Base-by-base conservation (phyloP, 2,329 filamentous ascomycete genomes). In the Hymenoscyphus scutula region DNA sequence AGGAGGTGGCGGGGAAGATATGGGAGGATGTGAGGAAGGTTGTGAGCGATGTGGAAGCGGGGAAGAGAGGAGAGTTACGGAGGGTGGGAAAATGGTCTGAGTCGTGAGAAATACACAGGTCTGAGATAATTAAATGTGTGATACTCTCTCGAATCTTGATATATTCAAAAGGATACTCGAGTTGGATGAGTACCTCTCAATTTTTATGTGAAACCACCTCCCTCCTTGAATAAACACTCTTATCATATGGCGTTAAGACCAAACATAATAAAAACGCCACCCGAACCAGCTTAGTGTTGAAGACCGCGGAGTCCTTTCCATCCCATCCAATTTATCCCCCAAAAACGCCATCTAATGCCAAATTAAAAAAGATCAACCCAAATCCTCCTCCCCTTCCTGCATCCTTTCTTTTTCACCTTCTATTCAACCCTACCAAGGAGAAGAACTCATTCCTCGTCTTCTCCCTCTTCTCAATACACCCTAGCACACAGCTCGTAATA, bases 391-490 rank as follows among this genome's bases (percentile, higher is more conserved):
- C 34, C 57, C 41, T 25, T 3, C 23, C n/a, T 48, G 23, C 11
- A 23, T 17, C 11, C 13, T 6, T 5, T 48, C 7, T 8, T 48
- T 19, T 62, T 68, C 58, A 82, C 67, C 75, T 74, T 68, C 78
- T 77, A 76, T 91, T 87, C 62, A 92, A 76, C 45, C 84, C 84
- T 37, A 89, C 80, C 38, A 99, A 82, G 71, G 88, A 97, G 74
- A 99, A 79, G 73, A 99, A 99, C 77, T 99, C 95, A 75, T 97
- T 96, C 71, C 95, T 83, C 11, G 94, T 97, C 82, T 97, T 97
- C 65, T 92, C 91, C 71, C 91, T 92, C 64, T 88, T 89, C 74
- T 97, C 89, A 82, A 99, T 96, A 72, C 92, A 93, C 45, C 95
- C 95, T n/a, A 98, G 84, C 78, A 99, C 96, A 75, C 94, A 98